Conservation (phyloP, 2,329 filamentous ascomycete genomes). For the Talaromyces sp. region DNA sequence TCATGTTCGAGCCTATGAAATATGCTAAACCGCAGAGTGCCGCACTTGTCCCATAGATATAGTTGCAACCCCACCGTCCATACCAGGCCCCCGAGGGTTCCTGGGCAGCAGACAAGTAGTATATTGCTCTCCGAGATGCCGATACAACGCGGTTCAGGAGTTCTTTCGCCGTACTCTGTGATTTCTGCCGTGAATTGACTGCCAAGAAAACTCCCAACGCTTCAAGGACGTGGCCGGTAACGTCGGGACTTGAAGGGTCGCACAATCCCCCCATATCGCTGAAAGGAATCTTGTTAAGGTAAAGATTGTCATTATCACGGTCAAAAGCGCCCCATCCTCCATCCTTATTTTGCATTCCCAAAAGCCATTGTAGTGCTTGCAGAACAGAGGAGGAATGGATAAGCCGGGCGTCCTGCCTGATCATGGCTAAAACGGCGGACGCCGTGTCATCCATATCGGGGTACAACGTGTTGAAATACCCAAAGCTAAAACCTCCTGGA, state of each 20-base stretch:
- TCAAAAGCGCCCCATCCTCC: slow-evolving; percentile 42
- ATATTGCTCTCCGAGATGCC: background rate
- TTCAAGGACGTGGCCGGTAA: slow-evolving; percentile 37
- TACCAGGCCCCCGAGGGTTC: slow-evolving; percentile 26
- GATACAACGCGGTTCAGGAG: background rate
- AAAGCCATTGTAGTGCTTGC: slow-evolving; percentile 29
- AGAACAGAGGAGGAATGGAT: slow-evolving; percentile 21
- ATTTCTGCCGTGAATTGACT: background rate
- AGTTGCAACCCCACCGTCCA: slow-evolving; percentile 38
- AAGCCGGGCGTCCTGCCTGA: background rate
- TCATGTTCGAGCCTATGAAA: slow-evolving; percentile 17
- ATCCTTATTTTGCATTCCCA: slow-evolving; percentile 40
- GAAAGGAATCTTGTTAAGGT: slow-evolving; percentile 39
- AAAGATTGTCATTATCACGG: slow-evolving; percentile 33
- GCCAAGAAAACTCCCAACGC: slow-evolving; percentile 30
- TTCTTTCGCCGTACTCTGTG: background rate
- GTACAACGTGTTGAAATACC: background rate
- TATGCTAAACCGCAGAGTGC: slow-evolving; percentile 32
- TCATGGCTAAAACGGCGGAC: background rate
- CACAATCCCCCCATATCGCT: slow-evolving; percentile 38
- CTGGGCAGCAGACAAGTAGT: background rate
- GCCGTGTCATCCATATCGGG: background rate
- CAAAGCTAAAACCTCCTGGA: background rate
- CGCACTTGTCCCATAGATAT: slow-evolving; percentile 37
- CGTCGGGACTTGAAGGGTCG: slow-evolving; percentile 35